Base-by-base conservation (phyloP, 2,329 filamentous ascomycete species). In the Xylaria polymorpha region DNA sequence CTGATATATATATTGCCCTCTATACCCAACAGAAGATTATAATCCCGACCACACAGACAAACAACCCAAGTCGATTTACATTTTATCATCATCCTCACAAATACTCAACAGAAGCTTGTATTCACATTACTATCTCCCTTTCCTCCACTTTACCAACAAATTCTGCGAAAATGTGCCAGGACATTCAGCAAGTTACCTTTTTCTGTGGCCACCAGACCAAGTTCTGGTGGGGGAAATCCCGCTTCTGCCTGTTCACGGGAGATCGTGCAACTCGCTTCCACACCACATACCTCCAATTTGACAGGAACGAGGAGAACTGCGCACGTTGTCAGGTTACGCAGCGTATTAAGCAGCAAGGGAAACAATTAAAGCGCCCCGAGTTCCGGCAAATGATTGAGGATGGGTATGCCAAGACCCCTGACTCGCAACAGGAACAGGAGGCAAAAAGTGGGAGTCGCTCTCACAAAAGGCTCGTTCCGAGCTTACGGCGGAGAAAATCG, bases 141-240 rank as follows among this genome's bases (percentile, higher is more conserved):
- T 2, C 35, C 7, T 37, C 2, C 7, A 37, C 7, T 12, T 20
- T 37, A 3, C 32, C 20, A 15, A 39, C 15, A n/a, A 10, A 35
- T 18, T n/a, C 18, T 12, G 4, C 18, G 6, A 62, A 46, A 6
- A 69, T 69, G 63, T 69, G 67, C 14, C 67, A 66, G 15, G 58
- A 66, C 3, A 66, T 66, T 18, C 58, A 66, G 20, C 44, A 62
- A 20, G 62, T 66, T 4, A 69, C 58, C 9, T 69, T 58, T 29
- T 18, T 8, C 29, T 69, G 63, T 5, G 58, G 58, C 18, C 67
- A 69, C 39, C 67, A 59, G 58, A n/a, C 5, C 3, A 62, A 37
- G 4, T 69, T 53, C 39, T 62, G 58, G 53, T 59, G 39, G 43
- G 50, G 50, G 4, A 44, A 50, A 4, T 60, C 66, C 15, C 58